Conservation (phyloP, 495 filamentous ascomycete species). For the Trichoderma parareesei region DNA sequence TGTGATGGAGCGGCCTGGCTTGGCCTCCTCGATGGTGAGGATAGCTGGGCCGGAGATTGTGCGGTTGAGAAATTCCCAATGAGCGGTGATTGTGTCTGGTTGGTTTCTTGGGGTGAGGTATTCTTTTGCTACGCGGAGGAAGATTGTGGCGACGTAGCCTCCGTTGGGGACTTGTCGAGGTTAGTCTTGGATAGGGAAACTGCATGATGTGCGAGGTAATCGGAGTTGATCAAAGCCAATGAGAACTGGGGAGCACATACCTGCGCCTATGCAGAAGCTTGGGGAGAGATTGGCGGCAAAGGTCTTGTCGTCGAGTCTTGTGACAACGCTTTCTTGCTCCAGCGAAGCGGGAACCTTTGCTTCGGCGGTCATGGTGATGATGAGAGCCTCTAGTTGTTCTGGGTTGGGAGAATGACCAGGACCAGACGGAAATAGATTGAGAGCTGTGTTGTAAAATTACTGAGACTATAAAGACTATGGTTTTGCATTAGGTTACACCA, state of each 20-base stretch:
- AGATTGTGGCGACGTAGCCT: constrained; percentile 58
- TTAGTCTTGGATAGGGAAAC: too few species aligned
- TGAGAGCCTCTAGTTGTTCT: too few species aligned
- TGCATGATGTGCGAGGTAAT: too few species aligned
- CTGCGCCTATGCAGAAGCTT: constrained; percentile 13
- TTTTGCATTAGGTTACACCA: too few species aligned
- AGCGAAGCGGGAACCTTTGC: background rate
- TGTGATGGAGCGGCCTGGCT: constrained; percentile 62
- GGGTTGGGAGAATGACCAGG: too few species aligned
- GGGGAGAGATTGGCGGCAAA: constrained; percentile 7
- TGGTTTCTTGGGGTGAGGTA: constrained; percentile 57
- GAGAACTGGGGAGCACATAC: constrained; percentile 12
- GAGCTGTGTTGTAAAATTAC: too few species aligned
- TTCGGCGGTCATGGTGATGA: background rate
- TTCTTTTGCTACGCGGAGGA: constrained; percentile 51
- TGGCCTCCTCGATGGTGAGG: constrained; percentile 61
- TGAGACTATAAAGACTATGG: too few species aligned
- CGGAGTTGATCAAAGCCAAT: too few species aligned
- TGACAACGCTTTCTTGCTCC: background rate
- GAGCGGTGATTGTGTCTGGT: constrained; percentile 55
- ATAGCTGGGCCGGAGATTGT: constrained; percentile 54
- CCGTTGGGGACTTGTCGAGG: constrained; percentile 63
- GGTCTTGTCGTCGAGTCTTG: constrained; percentile 13
- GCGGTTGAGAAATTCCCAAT: constrained; percentile 65
- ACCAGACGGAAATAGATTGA: too few species aligned